Evolutionary conservation across 768 basidiomycete genomes (phyloP).

Genomic region (Floccularia luteovirens): DNA sequence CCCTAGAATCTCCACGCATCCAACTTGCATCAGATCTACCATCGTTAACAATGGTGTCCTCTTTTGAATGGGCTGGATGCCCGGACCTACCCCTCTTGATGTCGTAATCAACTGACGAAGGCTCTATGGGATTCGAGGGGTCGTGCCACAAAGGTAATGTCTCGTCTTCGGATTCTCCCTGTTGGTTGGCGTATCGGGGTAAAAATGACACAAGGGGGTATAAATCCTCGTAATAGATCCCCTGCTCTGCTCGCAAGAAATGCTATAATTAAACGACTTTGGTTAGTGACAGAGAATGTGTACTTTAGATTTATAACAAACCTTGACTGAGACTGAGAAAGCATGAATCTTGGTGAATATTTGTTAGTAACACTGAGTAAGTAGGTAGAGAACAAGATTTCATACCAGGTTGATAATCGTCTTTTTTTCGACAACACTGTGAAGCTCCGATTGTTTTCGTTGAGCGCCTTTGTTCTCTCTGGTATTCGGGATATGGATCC

Average conservation of each 20-base stretch:
- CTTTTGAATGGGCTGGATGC: no score
- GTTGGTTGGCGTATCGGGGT: conserved; percentile 37
- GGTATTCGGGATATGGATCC: conserved; percentile 41
- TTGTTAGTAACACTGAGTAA: neutral
- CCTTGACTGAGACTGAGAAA: conserved; percentile 53
- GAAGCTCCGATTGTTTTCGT: conserved; percentile 15
- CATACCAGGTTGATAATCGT: conserved; percentile 53
- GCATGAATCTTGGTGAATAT: conserved; percentile 42
- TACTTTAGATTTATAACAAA: conserved; percentile 9
- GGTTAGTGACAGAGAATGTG: neutral
- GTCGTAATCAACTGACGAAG: neutral
- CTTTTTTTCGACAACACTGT: conserved; percentile 60
- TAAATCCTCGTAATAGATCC: conserved; percentile 58
- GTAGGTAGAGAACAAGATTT: neutral
- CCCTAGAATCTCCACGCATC: no score
- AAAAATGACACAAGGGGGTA: conserved; percentile 54
- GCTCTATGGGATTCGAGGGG: no score
- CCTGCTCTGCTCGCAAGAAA: conserved; percentile 49
- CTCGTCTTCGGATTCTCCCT: conserved; percentile 20
- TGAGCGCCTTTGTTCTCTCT: conserved; percentile 20
- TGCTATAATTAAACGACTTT: conserved; percentile 22
- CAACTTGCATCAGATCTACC: neutral
- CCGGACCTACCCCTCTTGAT: no score
- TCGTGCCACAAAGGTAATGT: conserved; percentile 46
- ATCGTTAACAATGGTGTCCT: neutral